These are phyloP conservation scores for Lactarius evosmus DNA, from an alignment of 768 basidiomycete genomes.

Conservation along the genomic window DNA sequence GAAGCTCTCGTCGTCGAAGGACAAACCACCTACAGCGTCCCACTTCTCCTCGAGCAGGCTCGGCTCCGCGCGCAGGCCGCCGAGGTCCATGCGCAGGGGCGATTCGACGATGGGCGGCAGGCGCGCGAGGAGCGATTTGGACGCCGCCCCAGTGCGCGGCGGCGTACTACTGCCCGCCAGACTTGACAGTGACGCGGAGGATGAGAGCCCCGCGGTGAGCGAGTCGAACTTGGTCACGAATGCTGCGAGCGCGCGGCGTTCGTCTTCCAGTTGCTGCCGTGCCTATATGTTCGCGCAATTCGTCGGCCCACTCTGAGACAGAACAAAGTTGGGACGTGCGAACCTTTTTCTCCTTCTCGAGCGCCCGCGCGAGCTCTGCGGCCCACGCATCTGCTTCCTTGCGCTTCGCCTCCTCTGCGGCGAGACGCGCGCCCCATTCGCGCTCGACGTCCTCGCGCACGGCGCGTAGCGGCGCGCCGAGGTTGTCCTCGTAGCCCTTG, in stretches of 20 bases:
- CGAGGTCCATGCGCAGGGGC: slow-evolving; percentile 49
- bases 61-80: slow-evolving; percentile 31
- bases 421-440: slow-evolving; percentile 63
- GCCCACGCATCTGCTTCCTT: slow-evolving; percentile 75
- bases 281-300: slow-evolving; percentile 36
- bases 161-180: slow-evolving; percentile 13
- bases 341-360: slow-evolving; percentile 78
- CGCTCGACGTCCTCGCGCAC: slow-evolving; percentile 72
- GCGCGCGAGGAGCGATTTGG: slow-evolving; percentile 30
- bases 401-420: slow-evolving; percentile 52
- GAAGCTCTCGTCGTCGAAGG: slow-evolving; percentile 35
- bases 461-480: slow-evolving; percentile 61
- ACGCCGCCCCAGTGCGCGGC: slow-evolving; percentile 34
- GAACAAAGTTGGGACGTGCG: slow-evolving; percentile 25
- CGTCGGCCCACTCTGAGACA: slow-evolving; percentile 5
- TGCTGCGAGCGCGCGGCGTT: slow-evolving; percentile 70
- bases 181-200: slow-evolving; percentile 4
- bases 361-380: slow-evolving; percentile 64
- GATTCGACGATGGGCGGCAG: slow-evolving; percentile 40
- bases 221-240: slow-evolving; percentile 85
- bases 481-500: slow-evolving; percentile 67
- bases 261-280: slow-evolving; percentile 66
- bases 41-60: slow-evolving; percentile 39
- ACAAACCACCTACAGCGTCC: slow-evolving; percentile 29
- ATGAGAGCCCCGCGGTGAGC: slow-evolving; percentile 45